Percentiles rank a stretch among this genome's conserved stretches.
These are phyloP conservation scores for Ganoderma multipileum DNA, from an alignment of 1,284 basidiomycete species.

Conservation along the genomic window DNA sequence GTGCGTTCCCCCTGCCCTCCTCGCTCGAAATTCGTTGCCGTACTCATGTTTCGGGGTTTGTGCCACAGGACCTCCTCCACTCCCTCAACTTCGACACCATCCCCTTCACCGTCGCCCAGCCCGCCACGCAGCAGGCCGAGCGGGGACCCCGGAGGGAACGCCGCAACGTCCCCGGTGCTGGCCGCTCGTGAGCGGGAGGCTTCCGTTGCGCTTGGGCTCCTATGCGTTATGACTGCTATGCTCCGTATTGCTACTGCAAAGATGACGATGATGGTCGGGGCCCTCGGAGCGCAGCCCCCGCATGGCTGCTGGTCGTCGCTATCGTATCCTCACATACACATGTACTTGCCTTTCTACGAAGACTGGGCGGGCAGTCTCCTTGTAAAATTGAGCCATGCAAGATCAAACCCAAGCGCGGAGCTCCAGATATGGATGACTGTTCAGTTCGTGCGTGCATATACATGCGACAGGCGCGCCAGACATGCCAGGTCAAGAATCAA, in stretches of 20 bases:
- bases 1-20: conserved; percentile 49
- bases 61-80: conserved; percentile 78
- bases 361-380: conserved; percentile 28
- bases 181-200: conserved; percentile 42
- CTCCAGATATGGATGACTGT: not conserved
- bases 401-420: conserved; percentile 2
- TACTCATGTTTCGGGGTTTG: not conserved
- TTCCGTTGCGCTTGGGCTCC: conserved; percentile 21
- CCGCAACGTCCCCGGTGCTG: conserved; percentile 82
- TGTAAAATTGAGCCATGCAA: conserved; percentile 32
- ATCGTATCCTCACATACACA: conserved; percentile 25
- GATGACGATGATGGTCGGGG: conserved; percentile 25
- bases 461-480: not conserved
- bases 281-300: conserved; percentile 25
- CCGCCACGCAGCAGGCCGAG: conserved; percentile 75
- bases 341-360: conserved; percentile 30
- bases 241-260: conserved; percentile 32
- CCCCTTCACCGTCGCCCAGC: conserved; percentile 72
- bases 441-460: not conserved
- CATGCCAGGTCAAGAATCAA: not conserved
- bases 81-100: conserved; percentile 93
- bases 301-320: conserved; percentile 26
- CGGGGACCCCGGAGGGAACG: conserved; percentile 78
- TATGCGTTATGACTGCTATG: conserved; percentile 37
- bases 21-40: not conserved